Percentiles rank a stretch among this genome's conserved stretches.
phyloP scores from a whole-genome alignment of 345 rosid genomes.

The Dipteronia sinensis region DNA sequence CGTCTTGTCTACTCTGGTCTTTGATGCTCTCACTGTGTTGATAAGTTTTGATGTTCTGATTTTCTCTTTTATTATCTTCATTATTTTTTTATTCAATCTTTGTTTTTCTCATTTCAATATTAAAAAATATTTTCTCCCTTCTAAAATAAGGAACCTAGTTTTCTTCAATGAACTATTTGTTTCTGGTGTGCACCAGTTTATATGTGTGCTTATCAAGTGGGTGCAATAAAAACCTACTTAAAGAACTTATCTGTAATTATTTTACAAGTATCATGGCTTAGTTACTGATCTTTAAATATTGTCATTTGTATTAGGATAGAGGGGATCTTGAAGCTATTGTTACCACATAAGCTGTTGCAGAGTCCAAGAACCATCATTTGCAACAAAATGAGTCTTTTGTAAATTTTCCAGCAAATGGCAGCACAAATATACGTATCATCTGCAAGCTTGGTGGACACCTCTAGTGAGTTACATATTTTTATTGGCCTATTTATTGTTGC shows the following conservation, averaged over 20 bases:
- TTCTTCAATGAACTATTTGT: background rate
- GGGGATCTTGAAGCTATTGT: slow-evolving; percentile 43
- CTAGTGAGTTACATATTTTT: slow-evolving; percentile 41
- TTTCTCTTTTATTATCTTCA: background rate
- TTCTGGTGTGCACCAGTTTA: background rate
- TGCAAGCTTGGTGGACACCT: slow-evolving; percentile 56
- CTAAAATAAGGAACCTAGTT: background rate
- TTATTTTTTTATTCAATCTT: background rate
- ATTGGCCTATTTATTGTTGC: slow-evolving; percentile 3
- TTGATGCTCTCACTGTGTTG: background rate
- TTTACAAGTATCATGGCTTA: background rate
- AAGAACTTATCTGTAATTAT: background rate
- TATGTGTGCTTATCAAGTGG: background rate
- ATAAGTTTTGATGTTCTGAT: background rate
- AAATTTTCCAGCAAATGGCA: slow-evolving; percentile 18
- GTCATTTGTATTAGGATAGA: slow-evolving; percentile 57
- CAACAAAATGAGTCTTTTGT: slow-evolving; percentile 28
- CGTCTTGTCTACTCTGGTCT: too few relatives aligned
- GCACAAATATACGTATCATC: slow-evolving; percentile 31
- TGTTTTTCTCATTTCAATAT: slow-evolving; percentile 3
- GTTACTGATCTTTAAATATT: slow-evolving; percentile 22
- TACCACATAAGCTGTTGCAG: slow-evolving; percentile 33
- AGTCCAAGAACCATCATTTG: slow-evolving; percentile 13
- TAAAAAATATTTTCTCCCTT: background rate
- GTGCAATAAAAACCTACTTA: background rate